phyloP scores from a whole-genome alignment of 2,329 filamentous ascomycete genomes.

The Neofusicoccum umdonicola region DNA sequence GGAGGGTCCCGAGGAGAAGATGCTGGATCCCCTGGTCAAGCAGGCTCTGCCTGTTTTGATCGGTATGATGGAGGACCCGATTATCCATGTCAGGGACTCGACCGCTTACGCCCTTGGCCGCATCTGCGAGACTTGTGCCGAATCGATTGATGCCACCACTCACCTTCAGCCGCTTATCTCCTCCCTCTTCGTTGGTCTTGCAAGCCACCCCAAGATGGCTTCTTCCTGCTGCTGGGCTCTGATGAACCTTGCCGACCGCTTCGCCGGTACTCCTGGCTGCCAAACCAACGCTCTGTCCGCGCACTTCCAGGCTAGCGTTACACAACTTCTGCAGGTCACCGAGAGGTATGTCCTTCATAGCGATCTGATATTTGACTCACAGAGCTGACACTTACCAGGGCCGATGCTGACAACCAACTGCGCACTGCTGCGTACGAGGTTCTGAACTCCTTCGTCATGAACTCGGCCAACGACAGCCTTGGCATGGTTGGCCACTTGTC shows the following conservation, averaged over 20 bases:
- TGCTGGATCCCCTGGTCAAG: conserved; percentile 90
- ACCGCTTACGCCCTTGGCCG: conserved; percentile 94
- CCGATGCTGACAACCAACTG: conserved; percentile 80
- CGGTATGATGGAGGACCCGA: conserved; percentile 84
- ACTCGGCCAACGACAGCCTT: conserved; percentile 83
- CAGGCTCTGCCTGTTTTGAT: conserved; percentile 91
- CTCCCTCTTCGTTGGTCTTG: conserved; percentile 84
- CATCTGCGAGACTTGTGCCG: conserved; percentile 90
- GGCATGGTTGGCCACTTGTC: conserved; percentile 77
- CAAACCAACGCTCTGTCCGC: conserved; percentile 79
- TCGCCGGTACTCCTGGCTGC: conserved; percentile 80
- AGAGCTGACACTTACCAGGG: conserved; percentile 33
- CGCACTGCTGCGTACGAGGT: conserved; percentile 97
- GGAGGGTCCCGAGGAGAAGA: conserved; percentile 93
- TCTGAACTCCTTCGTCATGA: conserved; percentile 89
- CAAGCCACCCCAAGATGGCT: conserved; percentile 93
- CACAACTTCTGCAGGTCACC: conserved; percentile 80
- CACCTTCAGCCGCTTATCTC: conserved; percentile 84
- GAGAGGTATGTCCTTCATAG: conserved; percentile 54
- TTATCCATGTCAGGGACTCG: conserved; percentile 90
- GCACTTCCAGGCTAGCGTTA: conserved; percentile 90
- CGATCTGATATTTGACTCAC: neutral
- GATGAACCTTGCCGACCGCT: conserved; percentile 96
- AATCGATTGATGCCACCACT: conserved; percentile 79
- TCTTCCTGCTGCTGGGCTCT: conserved; percentile 98